phyloP scores from a whole-genome alignment of 768 basidiomycete genomes.

The Tulasnella calospora region DNA sequence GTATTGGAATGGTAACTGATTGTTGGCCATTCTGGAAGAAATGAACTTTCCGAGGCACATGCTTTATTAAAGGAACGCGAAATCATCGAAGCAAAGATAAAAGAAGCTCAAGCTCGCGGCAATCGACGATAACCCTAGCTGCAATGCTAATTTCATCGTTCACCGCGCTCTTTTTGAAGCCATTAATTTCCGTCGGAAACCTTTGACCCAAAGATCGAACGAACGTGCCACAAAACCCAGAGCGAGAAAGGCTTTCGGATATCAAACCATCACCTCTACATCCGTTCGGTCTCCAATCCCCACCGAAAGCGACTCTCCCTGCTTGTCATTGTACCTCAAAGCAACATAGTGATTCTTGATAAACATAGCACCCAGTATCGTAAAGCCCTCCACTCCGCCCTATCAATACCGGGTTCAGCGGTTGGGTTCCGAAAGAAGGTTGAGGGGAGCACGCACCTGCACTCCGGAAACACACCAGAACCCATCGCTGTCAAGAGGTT shows the following conservation, averaged over 20 bases:
- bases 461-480: conserved; percentile 20
- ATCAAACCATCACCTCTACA: conserved; percentile 8
- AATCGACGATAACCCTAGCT: background rate
- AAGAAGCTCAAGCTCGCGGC: background rate
- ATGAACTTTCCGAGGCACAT: background rate
- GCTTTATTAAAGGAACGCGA: background rate
- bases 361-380: conserved; percentile 19
- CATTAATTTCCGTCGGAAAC: background rate
- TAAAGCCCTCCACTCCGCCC: conserved; percentile 21
- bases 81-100: conserved; percentile 2
- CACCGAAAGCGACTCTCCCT: conserved; percentile 5
- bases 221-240: background rate
- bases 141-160: background rate
- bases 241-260: background rate
- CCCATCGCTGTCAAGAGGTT: background rate
- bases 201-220: no score
- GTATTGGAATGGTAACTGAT: background rate
- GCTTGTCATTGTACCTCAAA: conserved; percentile 8
- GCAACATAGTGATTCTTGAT: conserved; percentile 21
- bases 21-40: background rate
- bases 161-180: background rate
- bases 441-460: background rate
- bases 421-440: background rate
- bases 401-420: background rate
- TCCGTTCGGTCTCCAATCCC: conserved; percentile 19